phyloP scores from a whole-genome alignment of 306 rosid species.

The Vicia villosa region DNA sequence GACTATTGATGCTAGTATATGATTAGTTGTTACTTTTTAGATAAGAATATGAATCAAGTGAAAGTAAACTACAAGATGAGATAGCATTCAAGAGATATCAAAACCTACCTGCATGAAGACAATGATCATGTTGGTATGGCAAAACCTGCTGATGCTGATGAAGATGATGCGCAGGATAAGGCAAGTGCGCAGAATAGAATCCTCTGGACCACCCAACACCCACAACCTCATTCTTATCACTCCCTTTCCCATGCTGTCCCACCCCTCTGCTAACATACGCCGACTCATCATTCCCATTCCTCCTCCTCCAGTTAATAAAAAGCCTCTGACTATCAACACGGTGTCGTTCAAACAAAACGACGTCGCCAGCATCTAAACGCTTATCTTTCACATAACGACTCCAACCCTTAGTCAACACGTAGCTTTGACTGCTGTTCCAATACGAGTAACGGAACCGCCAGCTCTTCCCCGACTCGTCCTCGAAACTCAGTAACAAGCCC shows the following conservation, averaged over 20 bases:
- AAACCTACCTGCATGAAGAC: conserved; percentile 75
- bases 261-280: conserved; percentile 38
- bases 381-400: conserved; percentile 95
- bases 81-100: not conserved
- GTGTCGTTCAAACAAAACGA: conserved; percentile 73
- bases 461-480: conserved; percentile 87
- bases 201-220: conserved; percentile 60
- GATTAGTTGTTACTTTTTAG: no score
- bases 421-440: conserved; percentile 99
- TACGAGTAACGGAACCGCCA: conserved; percentile 98
- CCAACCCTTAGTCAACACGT: conserved; percentile 93
- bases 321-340: conserved; percentile 56
- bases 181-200: conserved; percentile 62
- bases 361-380: conserved; percentile 88
- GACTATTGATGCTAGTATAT: no score
- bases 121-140: conserved; percentile 65
- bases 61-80: not conserved
- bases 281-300: not conserved
- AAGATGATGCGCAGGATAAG: conserved; percentile 80
- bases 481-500: conserved; percentile 78
- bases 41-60: not conserved
- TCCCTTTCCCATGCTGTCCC: not conserved
- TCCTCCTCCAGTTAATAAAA: conserved; percentile 73
- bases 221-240: conserved; percentile 22
- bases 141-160: conserved; percentile 50